Conservation (phyloP, 768 basidiomycete genomes). For the Boletus rubroflammeus region DNA sequence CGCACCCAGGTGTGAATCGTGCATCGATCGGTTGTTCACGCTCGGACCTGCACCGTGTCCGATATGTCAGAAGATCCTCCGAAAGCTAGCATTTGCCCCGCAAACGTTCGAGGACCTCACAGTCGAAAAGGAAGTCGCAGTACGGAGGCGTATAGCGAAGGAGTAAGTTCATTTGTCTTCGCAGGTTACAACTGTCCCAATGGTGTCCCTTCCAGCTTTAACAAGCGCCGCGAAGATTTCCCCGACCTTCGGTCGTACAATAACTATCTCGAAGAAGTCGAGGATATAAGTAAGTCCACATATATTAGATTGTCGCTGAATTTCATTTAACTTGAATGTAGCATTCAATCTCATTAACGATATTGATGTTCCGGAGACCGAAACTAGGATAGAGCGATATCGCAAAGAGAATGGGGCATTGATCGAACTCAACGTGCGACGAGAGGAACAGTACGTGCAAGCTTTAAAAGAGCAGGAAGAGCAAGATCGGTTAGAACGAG, state of each 20-base stretch:
- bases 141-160: slow-evolving; percentile 83
- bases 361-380: slow-evolving; percentile 74
- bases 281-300: slow-evolving; percentile 69
- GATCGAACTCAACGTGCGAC: slow-evolving; percentile 80
- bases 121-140: slow-evolving; percentile 92
- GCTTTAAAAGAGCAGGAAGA: slow-evolving; percentile 78
- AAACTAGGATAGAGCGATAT: slow-evolving; percentile 76
- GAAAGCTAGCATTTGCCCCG: slow-evolving; percentile 92
- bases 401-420: slow-evolving; percentile 76
- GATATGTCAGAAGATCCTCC: slow-evolving; percentile 78
- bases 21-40: slow-evolving; percentile 94
- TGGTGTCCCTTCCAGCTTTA: slow-evolving; percentile 60
- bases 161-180: slow-evolving; percentile 51
- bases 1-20: slow-evolving; percentile 90
- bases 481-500: slow-evolving; percentile 65
- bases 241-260: slow-evolving; percentile 76
- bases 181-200: not conserved
- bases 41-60: slow-evolving; percentile 96
- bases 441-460: slow-evolving; percentile 73
- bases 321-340: slow-evolving; percentile 27
- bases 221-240: slow-evolving; percentile 92
- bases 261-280: slow-evolving; percentile 94
- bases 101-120: slow-evolving; percentile 92
- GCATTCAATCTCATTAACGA: slow-evolving; percentile 96
- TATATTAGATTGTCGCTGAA: not conserved